Percentiles rank a stretch among this genome's conserved stretches.
These are phyloP conservation scores for Debaryomycetaceae sp. DNA, from an alignment of 1,139 yeast genomes.

Conservation along the genomic window DNA sequence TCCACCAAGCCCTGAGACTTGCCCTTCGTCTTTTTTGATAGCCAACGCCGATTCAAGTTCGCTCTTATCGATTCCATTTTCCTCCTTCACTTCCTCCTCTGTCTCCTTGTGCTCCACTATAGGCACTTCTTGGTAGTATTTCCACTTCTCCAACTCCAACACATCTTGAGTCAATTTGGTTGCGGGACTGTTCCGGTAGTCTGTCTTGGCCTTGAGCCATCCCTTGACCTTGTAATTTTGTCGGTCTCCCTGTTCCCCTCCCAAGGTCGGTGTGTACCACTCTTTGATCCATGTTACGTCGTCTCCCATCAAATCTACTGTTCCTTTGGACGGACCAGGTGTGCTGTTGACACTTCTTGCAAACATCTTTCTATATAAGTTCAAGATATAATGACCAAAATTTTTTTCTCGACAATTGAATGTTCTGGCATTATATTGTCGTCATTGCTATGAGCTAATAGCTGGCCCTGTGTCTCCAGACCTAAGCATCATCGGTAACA, in stretches of 20 bases:
- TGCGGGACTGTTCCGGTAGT: slow-evolving; percentile 13
- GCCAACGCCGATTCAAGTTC: slow-evolving; percentile 19
- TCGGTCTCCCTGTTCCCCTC: slow-evolving; percentile 8
- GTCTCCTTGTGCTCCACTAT: slow-evolving; percentile 6
- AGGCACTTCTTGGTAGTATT: slow-evolving; percentile 20
- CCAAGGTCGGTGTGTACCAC: slow-evolving; percentile 29
- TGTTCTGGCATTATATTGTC: not conserved
- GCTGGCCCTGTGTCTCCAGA: not conserved
- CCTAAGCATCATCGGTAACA: not conserved
- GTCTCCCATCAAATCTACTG: slow-evolving; percentile 22
- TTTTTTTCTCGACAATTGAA: not conserved
- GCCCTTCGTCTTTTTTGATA: slow-evolving; percentile 19
- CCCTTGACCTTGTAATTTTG: slow-evolving; percentile 32
- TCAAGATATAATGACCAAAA: not conserved
- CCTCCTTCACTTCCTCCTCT: slow-evolving; percentile 3
- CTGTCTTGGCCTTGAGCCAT: slow-evolving; percentile 32
- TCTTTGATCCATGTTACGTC: slow-evolving; percentile 41
- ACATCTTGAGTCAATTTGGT: slow-evolving; percentile 19
- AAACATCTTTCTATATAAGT: slow-evolving; percentile 10
- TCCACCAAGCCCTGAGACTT: slow-evolving; percentile 14
- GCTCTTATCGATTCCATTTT: slow-evolving; percentile 6
- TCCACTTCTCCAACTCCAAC: slow-evolving; percentile 28
- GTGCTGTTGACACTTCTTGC: slow-evolving; percentile 18
- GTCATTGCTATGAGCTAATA: no score
- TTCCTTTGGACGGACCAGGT: slow-evolving; percentile 11